phyloP scores from a whole-genome alignment of 345 rosid genomes.

The Kandelia obovata region DNA sequence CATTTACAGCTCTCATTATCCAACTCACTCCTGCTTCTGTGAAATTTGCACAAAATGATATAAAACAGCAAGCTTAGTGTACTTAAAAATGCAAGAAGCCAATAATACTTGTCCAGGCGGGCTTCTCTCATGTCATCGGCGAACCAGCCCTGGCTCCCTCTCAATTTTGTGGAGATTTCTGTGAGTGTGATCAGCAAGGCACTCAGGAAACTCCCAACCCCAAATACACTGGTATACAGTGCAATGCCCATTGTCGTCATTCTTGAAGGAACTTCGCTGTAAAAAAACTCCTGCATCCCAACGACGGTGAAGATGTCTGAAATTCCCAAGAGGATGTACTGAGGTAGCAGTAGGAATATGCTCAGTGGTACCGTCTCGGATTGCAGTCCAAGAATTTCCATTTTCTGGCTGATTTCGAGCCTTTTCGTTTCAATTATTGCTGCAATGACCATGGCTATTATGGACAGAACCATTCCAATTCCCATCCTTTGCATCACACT shows the following conservation, averaged over 20 bases:
- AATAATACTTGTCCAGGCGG: conserved; percentile 66
- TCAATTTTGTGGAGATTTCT: conserved; percentile 43
- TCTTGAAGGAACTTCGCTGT: conserved; percentile 71
- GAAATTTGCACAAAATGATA: conserved; percentile 50
- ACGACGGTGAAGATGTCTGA: conserved; percentile 93
- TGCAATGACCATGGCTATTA: conserved; percentile 76
- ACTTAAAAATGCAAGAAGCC: conserved; percentile 66
- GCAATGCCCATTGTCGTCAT: conserved; percentile 97
- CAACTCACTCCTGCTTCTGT: conserved; percentile 33
- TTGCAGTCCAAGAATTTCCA: conserved; percentile 17
- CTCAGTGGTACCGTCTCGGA: conserved; percentile 40
- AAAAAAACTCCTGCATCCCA: conserved; percentile 98
- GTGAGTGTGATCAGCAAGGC: conserved; percentile 61
- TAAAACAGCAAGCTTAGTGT: conserved; percentile 56
- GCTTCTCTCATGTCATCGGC: conserved; percentile 86
- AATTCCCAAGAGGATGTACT: conserved; percentile 75
- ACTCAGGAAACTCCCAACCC: conserved; percentile 85
- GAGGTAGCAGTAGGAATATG: conserved; percentile 85
- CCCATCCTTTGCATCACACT: conserved; percentile 83
- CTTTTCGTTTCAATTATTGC: conserved; percentile 77
- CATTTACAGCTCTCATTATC: conserved; percentile 28
- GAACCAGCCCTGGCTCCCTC: conserved; percentile 65
- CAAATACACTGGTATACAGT: conserved; percentile 81
- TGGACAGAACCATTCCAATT: conserved; percentile 74
- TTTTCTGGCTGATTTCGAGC: conserved; percentile 36